Conservation (phyloP, 148 eudicot species). For the Rhododendron henanense region DNA sequence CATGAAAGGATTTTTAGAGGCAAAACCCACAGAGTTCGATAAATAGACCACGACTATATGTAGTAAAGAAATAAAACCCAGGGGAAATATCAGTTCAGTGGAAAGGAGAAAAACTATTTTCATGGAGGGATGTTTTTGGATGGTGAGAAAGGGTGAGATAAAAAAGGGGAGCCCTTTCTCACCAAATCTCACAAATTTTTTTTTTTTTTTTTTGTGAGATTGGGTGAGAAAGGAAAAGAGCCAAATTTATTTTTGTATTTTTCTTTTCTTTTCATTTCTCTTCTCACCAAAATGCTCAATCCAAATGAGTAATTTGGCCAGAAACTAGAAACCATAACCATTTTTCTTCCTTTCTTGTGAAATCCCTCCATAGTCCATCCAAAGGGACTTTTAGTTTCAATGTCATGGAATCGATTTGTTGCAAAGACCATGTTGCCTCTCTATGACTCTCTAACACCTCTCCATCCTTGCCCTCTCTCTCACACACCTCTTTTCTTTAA, state of each 20-base stretch:
- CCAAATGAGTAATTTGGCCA: neutral
- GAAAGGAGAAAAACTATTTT: neutral
- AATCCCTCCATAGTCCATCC: neutral
- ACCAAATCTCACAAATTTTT: too few species aligned
- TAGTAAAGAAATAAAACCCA: neutral
- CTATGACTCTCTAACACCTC: too few species aligned
- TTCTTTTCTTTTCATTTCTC: too few species aligned
- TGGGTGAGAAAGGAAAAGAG: neutral
- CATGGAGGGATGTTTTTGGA: neutral
- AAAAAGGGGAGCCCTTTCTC: neutral
- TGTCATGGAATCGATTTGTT: too few species aligned
- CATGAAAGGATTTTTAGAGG: neutral
- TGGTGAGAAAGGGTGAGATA: neutral
- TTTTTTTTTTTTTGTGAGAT: neutral
- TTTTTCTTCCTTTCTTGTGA: neutral
- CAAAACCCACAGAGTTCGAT: neutral
- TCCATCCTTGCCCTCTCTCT: too few species aligned
- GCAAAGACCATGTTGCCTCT: too few species aligned
- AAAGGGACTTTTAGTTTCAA: too few species aligned
- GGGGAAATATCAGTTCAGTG: neutral
- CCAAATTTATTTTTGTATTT: neutral
- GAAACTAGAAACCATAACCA: neutral
- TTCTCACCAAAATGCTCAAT: too few species aligned
- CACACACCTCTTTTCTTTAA: too few species aligned
- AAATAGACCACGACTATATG: neutral